These are phyloP conservation scores for Leptographium lundbergii DNA, from an alignment of 2,329 filamentous ascomycete genomes.

Conservation along the genomic window DNA sequence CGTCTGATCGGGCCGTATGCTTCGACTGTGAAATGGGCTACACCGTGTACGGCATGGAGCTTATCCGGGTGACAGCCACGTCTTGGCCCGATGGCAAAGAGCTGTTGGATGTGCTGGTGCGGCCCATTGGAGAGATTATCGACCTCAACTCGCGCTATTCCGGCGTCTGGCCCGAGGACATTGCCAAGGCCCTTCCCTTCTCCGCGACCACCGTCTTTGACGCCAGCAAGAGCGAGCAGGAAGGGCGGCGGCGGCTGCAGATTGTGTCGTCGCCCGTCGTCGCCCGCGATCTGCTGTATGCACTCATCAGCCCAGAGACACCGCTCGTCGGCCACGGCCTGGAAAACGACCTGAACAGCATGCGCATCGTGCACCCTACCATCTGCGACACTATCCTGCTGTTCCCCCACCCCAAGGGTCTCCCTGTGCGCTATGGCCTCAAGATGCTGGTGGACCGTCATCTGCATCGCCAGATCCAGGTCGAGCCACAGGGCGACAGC, in stretches of 20 bases:
- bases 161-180: constrained; percentile 69
- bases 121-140: constrained; percentile 13
- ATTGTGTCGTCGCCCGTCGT: constrained; percentile 64
- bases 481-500: constrained; percentile 30
- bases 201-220: constrained; percentile 14
- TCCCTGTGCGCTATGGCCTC: constrained; percentile 70
- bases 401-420: constrained; percentile 63
- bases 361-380: constrained; percentile 14
- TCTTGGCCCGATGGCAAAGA: constrained; percentile 69
- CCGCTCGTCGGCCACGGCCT: constrained; percentile 86
- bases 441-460: constrained; percentile 58
- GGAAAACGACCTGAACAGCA: constrained; percentile 84
- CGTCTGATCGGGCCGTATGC: constrained; percentile 51
- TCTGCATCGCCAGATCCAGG: constrained; percentile 68
- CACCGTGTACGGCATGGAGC: constrained; percentile 74
- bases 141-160: constrained; percentile 71
- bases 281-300: constrained; percentile 68
- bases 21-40: constrained; percentile 99
- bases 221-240: neutral
- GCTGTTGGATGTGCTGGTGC: constrained; percentile 55
- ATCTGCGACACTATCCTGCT: constrained; percentile 27
- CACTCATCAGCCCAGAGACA: constrained; percentile 60
- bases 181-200: constrained; percentile 53
- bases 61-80: constrained; percentile 80
- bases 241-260: constrained; percentile 36